phyloP scores from a whole-genome alignment of 345 rosid species.

The Gossypium thurberi region DNA sequence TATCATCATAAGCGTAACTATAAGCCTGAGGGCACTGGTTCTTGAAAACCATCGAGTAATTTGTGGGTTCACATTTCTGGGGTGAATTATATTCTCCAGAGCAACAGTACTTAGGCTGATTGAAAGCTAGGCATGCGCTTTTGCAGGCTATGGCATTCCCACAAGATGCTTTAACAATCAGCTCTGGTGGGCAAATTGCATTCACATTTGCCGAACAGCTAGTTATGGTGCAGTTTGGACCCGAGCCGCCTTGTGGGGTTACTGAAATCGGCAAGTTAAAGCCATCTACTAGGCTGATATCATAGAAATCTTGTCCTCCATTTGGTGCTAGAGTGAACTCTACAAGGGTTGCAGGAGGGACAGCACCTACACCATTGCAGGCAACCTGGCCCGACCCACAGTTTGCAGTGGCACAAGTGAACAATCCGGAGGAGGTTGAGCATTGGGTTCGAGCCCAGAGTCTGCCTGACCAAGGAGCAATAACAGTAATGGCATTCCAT shows the following conservation, averaged over 20 bases:
- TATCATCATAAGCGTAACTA: conserved; percentile 48
- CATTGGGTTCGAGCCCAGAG: conserved; percentile 2
- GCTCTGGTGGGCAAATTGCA: conserved; percentile 40
- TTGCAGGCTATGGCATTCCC: conserved; percentile 38
- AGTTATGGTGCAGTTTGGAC: background rate
- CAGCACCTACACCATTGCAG: background rate
- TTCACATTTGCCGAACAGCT: conserved; percentile 35
- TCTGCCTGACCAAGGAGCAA: background rate
- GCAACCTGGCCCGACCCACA: background rate
- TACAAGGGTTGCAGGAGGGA: background rate
- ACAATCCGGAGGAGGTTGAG: conserved; percentile 16
- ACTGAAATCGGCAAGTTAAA: conserved; percentile 54
- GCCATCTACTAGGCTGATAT: background rate
- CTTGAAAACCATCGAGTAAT: conserved; percentile 40
- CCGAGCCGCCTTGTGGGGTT: conserved; percentile 37
- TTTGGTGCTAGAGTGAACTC: background rate
- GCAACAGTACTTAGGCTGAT: conserved; percentile 37
- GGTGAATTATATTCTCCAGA: conserved; percentile 23
- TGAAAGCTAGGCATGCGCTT: conserved; percentile 41
- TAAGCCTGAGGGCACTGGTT: conserved; percentile 51
- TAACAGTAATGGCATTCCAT: background rate
- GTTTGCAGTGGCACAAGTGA: background rate
- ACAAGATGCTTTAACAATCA: conserved; percentile 21
- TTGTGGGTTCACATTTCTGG: conserved; percentile 32
- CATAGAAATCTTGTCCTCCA: background rate